Percentiles rank a stretch among this genome's conserved stretches.
Evolutionary conservation across 176 grass and related monocot genomes (phyloP).

Genomic region (Juncus effusus): DNA sequence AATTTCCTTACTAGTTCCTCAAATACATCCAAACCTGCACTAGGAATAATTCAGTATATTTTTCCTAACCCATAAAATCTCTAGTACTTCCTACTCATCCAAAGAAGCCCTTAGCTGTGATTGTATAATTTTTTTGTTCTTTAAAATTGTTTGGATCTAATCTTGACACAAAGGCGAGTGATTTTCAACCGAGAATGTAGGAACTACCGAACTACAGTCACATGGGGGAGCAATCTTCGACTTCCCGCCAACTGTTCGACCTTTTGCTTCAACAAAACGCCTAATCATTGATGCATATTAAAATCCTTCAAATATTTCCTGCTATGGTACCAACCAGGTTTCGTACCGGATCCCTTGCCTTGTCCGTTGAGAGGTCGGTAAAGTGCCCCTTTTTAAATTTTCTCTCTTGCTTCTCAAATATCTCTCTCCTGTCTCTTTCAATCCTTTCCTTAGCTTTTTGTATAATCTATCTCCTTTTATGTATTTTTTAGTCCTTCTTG

Average conservation of each 20-base stretch:
- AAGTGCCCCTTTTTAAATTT: neutral
- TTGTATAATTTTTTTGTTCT: too few relatives aligned
- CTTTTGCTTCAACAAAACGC: neutral
- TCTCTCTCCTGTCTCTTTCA: constrained; percentile 13
- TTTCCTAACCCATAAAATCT: too few relatives aligned
- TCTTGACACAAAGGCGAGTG: too few relatives aligned
- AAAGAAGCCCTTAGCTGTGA: too few relatives aligned
- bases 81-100: too few relatives aligned
- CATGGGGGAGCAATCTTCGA: too few relatives aligned
- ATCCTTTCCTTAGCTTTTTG: constrained; percentile 1
- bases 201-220: neutral
- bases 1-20: too few relatives aligned
- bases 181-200: too few relatives aligned
- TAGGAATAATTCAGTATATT: too few relatives aligned
- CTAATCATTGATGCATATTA: neutral
- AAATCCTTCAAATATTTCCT: constrained; percentile 1
- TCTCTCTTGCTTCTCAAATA: constrained; percentile 16
- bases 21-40: too few relatives aligned
- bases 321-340: constrained; percentile 5
- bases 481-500: neutral
- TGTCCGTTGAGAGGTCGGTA: constrained; percentile 13
- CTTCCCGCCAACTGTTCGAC: constrained; percentile 26
- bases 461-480: neutral
- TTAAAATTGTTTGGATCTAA: too few relatives aligned
- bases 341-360: neutral